A percentile compares a stretch with the other conserved stretches of the same genome.
Evolutionary conservation across 805 yeast genomes (phyloP).

Genomic region (Metschnikowia arizonensis): DNA sequence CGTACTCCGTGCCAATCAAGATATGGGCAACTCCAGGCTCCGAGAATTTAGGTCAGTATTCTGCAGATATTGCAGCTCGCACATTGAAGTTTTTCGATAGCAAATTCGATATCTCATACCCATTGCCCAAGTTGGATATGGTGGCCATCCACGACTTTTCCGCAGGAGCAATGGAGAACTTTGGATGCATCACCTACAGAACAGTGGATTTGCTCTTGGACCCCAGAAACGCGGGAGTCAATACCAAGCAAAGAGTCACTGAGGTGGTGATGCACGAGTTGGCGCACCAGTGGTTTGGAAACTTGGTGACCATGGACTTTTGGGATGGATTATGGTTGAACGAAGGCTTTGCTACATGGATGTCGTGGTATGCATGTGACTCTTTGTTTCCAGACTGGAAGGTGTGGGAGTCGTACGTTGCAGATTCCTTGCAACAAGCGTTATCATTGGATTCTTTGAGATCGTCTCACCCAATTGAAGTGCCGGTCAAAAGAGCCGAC

Average conservation of each 20-base stretch:
- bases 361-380: constrained; percentile 83
- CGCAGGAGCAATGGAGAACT: constrained; percentile 90
- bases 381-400: constrained; percentile 79
- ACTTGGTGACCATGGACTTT: constrained; percentile 87
- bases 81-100: constrained; percentile 70
- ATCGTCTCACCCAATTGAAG: constrained; percentile 83
- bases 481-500: constrained; percentile 71
- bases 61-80: constrained; percentile 72
- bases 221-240: constrained; percentile 61
- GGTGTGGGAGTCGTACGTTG: constrained; percentile 80
- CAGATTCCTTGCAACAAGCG: constrained; percentile 72
- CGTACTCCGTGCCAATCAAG: constrained; percentile 70
- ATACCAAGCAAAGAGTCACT: constrained; percentile 68
- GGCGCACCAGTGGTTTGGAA: constrained; percentile 92
- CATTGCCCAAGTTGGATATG: constrained; percentile 76
- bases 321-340: constrained; percentile 90
- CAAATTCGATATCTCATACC: constrained; percentile 70
- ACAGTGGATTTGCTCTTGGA: constrained; percentile 71
- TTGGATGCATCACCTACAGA: constrained; percentile 76
- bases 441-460: constrained; percentile 72
- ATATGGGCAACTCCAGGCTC: constrained; percentile 79
- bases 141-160: constrained; percentile 81
- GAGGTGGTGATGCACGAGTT: constrained; percentile 86
- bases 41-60: constrained; percentile 64
- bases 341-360: constrained; percentile 90